Percentiles rank a stretch among this genome's conserved stretches.
phyloP scores from a whole-genome alignment of 2,329 filamentous ascomycete species.

The Parascedosporium putredinis region DNA sequence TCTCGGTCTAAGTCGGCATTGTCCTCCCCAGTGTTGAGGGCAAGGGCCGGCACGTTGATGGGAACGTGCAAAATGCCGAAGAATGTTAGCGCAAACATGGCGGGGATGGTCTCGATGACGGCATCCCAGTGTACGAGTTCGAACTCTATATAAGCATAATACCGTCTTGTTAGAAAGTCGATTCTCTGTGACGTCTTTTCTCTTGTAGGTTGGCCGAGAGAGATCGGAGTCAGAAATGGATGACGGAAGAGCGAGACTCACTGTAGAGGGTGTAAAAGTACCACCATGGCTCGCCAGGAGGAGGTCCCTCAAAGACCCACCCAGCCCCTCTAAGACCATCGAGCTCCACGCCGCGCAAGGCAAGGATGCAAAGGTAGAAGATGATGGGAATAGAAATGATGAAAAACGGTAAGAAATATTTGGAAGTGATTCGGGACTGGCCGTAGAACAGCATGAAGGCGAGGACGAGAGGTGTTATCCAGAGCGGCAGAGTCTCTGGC shows the following conservation, averaged over 20 bases:
- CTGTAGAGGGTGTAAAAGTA: conserved; percentile 94
- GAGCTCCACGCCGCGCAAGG: conserved; percentile 57
- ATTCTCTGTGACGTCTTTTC: too few species aligned
- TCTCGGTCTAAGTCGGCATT: conserved; percentile 86
- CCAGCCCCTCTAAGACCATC: conserved; percentile 58
- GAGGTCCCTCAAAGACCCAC: conserved; percentile 87
- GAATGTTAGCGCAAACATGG: conserved; percentile 95
- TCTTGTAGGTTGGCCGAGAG: too few species aligned
- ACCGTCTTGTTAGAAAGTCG: too few species aligned
- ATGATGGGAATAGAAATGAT: conserved; percentile 68
- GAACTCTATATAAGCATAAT: too few species aligned
- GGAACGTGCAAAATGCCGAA: conserved; percentile 95
- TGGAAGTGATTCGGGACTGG: conserved; percentile 67
- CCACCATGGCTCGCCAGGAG: conserved; percentile 84
- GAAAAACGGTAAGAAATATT: conserved; percentile 77
- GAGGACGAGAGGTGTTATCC: conserved; percentile 69
- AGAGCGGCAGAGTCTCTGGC: conserved; percentile 66
- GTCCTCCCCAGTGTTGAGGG: conserved; percentile 83
- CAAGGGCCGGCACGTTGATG: conserved; percentile 92
- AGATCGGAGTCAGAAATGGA: too few species aligned
- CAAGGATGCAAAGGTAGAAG: conserved; percentile 69
- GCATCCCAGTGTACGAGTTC: conserved; percentile 73
- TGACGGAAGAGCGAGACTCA: conserved; percentile 36
- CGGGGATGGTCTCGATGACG: conserved; percentile 72
- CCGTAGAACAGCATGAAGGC: conserved; percentile 67